These are phyloP conservation scores for Tephrocybe sp. DNA, from an alignment of 768 basidiomycete genomes.

Conservation along the genomic window DNA sequence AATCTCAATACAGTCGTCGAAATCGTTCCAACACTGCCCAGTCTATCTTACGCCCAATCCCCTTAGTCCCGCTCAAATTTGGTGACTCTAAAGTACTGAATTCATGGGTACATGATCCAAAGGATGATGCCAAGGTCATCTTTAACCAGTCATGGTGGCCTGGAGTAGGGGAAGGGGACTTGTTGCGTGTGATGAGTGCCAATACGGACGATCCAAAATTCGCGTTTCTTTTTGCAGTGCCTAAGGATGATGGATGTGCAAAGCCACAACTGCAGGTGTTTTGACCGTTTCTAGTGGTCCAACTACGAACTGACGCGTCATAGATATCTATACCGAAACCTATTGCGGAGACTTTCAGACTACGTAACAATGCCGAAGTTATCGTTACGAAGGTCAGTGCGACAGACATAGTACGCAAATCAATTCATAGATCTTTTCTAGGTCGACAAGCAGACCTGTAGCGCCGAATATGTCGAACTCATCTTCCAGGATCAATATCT, in stretches of 20 bases:
- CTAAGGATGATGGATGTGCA: conserved; percentile 57
- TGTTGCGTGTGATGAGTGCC: conserved; percentile 54
- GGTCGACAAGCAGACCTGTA: conserved; percentile 66
- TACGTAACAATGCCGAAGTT: conserved; percentile 75
- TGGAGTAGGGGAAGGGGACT: conserved; percentile 75
- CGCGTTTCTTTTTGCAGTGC: conserved; percentile 66
- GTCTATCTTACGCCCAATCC: conserved; percentile 53
- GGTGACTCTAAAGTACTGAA: conserved; percentile 67
- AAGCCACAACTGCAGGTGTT: conserved; percentile 68
- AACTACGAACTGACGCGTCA: background rate
- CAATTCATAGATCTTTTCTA: conserved; percentile 27
- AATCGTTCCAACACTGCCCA: conserved; percentile 72
- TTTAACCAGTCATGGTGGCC: conserved; percentile 80
- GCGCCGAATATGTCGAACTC: conserved; percentile 83
- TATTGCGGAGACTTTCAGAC: conserved; percentile 67
- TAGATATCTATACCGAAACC: conserved; percentile 78
- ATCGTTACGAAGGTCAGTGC: conserved; percentile 61
- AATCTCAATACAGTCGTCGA: conserved; percentile 53
- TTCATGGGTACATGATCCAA: conserved; percentile 74
- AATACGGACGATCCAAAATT: conserved; percentile 36
- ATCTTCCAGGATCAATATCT: conserved; percentile 95
- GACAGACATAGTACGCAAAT: background rate
- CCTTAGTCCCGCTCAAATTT: conserved; percentile 46
- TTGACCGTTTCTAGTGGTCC: background rate
- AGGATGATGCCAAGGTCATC: conserved; percentile 48